phyloP scores from a whole-genome alignment of 768 basidiomycete species.

The Suillus subalutaceus region DNA sequence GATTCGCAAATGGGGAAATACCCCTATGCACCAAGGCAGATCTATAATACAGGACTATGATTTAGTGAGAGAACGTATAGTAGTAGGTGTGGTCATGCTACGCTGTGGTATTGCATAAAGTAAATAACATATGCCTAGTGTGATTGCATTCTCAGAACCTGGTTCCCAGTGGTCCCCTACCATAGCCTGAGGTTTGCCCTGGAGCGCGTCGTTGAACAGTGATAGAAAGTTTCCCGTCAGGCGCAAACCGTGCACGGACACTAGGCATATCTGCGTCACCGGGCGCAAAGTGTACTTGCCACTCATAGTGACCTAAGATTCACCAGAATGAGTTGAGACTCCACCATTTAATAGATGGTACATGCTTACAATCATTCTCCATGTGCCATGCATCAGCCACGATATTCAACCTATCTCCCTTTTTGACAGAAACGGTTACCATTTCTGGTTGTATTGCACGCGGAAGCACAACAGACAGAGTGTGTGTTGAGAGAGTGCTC shows the following conservation, averaged over 20 bases:
- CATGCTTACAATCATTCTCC: conserved; percentile 57
- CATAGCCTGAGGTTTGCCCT: conserved; percentile 27
- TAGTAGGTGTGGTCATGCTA: conserved; percentile 1
- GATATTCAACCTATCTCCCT: conserved; percentile 57
- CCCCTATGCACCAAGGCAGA: neutral
- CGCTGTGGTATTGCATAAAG: neutral
- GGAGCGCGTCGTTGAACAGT: conserved; percentile 39
- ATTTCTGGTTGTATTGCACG: conserved; percentile 55
- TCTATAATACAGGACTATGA: conserved; percentile 4
- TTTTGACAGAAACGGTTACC: conserved; percentile 65
- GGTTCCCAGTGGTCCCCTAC: conserved; percentile 25
- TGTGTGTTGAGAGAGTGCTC: conserved; percentile 43
- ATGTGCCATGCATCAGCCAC: conserved; percentile 67
- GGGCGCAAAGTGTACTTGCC: conserved; percentile 58
- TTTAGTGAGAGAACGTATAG: neutral
- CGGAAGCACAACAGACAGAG: conserved; percentile 52
- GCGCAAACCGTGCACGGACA: conserved; percentile 52
- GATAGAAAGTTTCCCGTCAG: conserved; percentile 49
- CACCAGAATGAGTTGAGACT: neutral
- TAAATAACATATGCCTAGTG: neutral
- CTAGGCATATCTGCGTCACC: conserved; percentile 57
- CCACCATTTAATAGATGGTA: neutral
- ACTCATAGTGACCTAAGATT: conserved; percentile 58
- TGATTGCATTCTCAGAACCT: conserved; percentile 31
- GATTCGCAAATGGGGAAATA: neutral